phyloP scores from a whole-genome alignment of 352 stramenopile genomes.

The Pythium diclinum region DNA sequence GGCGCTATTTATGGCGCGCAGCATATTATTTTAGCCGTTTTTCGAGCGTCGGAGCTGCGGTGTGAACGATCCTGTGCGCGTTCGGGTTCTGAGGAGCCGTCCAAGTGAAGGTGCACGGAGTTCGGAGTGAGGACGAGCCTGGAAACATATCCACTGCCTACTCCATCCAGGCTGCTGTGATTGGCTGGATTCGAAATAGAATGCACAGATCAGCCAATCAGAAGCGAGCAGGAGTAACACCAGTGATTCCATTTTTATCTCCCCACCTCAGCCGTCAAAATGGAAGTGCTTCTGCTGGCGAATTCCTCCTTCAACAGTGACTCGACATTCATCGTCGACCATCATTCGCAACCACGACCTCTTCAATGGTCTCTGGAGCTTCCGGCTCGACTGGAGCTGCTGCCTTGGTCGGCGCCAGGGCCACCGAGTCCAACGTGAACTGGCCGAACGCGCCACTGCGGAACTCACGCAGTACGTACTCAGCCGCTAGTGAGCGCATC shows the following conservation, averaged over 20 bases:
- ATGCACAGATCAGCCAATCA: not conserved
- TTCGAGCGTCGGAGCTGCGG: not conserved
- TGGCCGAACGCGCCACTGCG: conserved; percentile 73
- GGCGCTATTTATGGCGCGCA: not conserved
- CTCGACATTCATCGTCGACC: not conserved
- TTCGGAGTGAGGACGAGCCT: not conserved
- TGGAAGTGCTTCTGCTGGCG: not conserved
- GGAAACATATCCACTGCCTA: too few species aligned
- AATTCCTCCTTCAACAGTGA: not conserved
- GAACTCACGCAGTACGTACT: conserved; percentile 75
- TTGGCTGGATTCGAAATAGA: conserved; percentile 5
- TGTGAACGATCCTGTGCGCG: too few species aligned
- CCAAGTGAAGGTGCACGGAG: not conserved
- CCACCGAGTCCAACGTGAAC: conserved; percentile 76
- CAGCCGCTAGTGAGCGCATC: conserved; percentile 59
- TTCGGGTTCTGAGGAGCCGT: not conserved
- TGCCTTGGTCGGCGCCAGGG: conserved; percentile 1
- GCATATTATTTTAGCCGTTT: not conserved
- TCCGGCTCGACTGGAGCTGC: not conserved
- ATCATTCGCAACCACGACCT: not conserved
- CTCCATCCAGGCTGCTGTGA: not conserved
- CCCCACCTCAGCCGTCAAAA: not conserved
- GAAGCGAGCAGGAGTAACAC: not conserved
- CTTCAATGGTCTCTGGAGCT: not conserved
- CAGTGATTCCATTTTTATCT: conserved; percentile 2